These are phyloP conservation scores for Heliosperma pusillum DNA, from an alignment of 148 eudicot genomes.

Conservation along the genomic window DNA sequence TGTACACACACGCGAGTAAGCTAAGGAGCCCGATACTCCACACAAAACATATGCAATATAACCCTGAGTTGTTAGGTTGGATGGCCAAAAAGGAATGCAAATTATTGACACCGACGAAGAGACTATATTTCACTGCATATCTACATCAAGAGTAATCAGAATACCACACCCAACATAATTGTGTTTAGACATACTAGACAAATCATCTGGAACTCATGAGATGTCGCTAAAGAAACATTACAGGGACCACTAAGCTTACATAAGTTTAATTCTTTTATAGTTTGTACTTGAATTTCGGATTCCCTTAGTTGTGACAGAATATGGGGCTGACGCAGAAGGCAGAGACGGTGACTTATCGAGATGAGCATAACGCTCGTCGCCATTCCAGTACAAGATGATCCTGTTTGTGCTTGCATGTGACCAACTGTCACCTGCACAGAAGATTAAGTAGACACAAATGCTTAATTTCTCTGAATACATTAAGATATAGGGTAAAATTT, in stretches of 20 bases:
- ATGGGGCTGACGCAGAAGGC: constrained; percentile 68
- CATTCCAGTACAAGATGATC: constrained; percentile 82
- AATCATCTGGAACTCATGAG: background rate
- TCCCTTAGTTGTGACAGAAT: constrained; percentile 67
- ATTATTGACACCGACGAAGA: no score
- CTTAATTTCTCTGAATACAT: background rate
- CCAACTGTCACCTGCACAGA: constrained; percentile 83
- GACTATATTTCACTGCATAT: no score
- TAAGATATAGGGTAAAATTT: background rate
- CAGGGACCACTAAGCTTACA: constrained; percentile 31
- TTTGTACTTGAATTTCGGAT: constrained; percentile 58
- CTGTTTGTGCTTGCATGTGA: constrained; percentile 92
- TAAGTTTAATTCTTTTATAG: constrained; percentile 57
- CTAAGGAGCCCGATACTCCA: no score
- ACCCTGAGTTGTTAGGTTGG: no score
- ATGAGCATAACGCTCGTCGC: constrained; percentile 62
- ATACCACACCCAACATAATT: background rate
- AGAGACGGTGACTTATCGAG: constrained; percentile 88
- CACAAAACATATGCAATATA: no score
- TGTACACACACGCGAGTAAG: no score
- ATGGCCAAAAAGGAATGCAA: no score
- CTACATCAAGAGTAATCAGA: background rate
- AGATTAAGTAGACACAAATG: background rate
- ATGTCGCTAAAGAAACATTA: background rate
- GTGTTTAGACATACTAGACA: background rate